Base-by-base conservation (phyloP, 2,329 filamentous ascomycete species). In the Phaeomoniella chlamydospora region DNA sequence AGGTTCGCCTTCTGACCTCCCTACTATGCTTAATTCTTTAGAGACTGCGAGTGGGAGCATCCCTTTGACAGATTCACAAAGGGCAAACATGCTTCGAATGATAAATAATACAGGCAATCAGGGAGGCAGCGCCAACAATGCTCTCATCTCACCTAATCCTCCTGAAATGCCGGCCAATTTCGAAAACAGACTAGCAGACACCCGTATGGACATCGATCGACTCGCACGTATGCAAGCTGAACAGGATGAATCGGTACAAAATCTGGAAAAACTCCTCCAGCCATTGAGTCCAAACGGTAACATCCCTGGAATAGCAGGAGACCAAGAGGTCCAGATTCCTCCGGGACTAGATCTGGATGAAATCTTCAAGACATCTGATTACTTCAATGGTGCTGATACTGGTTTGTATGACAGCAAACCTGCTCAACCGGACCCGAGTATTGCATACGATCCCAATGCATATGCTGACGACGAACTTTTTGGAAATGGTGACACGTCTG, bases 271-370 rank as follows among this genome's bases (percentile, higher is more conserved):
- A 37, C 62, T 85, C 12, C 68, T 94, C 5, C 77, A 81, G 4
- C 86, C 86, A 0, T 67, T 93, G 10, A 87, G 79, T 48, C 86
- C 86, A 0, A 82, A 74, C 0, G 85, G 84, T 3, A 70, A 72
- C 12, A 82, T 93, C 22, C 81, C 84, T 1, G 82, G 82, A 3
- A 55, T 90, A 4, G 49, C 43, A 16, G 45, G 50, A 34, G 43
- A 46, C 19, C 57, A 61, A 26, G 58, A 59, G 34, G 52, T 67
- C 2, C 57, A 55, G 4, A 59, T 59, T 16, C 58, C 61, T 1
- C 53, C 58, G 3, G 22, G 22, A n/a, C 58, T 74, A 26, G 70
- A 75, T 41, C 60, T 75, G 2, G 68, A 73, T 43, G 58, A 61
- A n/a, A 71, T 75, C 41, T 66, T 75, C 40, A 67, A 70, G 42